Evolutionary conservation across 257 asterid species (phyloP).

Genomic region (Plantago major): DNA sequence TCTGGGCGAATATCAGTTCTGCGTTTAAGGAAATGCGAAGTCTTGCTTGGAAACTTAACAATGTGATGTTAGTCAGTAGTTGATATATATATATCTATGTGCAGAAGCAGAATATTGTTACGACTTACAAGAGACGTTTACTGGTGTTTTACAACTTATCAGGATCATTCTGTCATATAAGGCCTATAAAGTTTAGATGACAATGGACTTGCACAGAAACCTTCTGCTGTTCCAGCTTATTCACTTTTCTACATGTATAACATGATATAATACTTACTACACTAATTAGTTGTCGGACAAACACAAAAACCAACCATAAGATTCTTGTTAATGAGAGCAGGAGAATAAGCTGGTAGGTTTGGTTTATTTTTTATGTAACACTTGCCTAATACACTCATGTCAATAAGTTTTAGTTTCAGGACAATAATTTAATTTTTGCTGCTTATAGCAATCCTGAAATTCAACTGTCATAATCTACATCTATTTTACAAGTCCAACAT

Average conservation of each 20-base stretch:
- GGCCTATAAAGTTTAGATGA: background rate
- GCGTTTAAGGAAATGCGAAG: too few species aligned
- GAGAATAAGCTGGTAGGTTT: constrained; percentile 3
- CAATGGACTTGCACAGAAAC: background rate
- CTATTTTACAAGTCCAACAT: constrained; percentile 52
- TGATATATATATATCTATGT: too few species aligned
- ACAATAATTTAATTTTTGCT: constrained; percentile 19
- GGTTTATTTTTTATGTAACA: background rate
- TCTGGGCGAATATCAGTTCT: too few species aligned
- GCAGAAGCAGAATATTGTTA: too few species aligned
- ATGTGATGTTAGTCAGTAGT: too few species aligned
- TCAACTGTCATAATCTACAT: constrained; percentile 33
- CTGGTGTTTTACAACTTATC: too few species aligned
- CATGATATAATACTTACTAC: background rate
- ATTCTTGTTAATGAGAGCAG: background rate
- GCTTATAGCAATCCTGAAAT: constrained; percentile 18
- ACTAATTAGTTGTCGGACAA: background rate
- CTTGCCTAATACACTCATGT: background rate
- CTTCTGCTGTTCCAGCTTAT: background rate
- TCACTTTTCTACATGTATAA: background rate
- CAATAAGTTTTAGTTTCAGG: constrained; percentile 11
- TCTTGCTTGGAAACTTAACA: too few species aligned
- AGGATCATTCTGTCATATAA: too few species aligned
- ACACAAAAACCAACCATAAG: constrained; percentile 1
- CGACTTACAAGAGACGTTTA: too few species aligned